Conservation (phyloP, 2,329 filamentous ascomycete species). For the Piedraia hortae region DNA sequence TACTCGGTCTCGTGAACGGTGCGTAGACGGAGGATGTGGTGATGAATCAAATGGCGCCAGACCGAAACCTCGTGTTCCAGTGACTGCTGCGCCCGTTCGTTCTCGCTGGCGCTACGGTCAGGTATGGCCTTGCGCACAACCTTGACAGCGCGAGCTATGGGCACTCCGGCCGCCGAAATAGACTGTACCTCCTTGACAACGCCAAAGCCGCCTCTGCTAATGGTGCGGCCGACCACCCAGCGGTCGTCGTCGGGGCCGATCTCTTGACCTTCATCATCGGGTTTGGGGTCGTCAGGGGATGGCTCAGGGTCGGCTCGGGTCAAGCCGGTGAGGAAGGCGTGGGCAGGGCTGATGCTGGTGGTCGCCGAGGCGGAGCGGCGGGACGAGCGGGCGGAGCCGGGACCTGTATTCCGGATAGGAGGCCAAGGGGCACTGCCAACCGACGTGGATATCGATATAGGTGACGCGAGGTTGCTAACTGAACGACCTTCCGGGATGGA, state of each 20-base stretch:
- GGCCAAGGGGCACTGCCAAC: constrained; percentile 8
- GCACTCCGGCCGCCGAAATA: constrained; percentile 22
- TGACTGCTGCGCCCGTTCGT: constrained; percentile 36
- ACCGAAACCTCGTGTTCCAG: constrained; percentile 42
- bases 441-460: no score
- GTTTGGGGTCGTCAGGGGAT: constrained; percentile 16
- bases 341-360: constrained; percentile 10
- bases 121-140: constrained; percentile 33
- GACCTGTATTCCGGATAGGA: no score
- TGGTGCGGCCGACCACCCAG: constrained; percentile 38
- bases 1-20: constrained; percentile 38
- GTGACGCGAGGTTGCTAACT: no score
- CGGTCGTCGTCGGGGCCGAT: constrained; percentile 28
- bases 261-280: constrained; percentile 39
- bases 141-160: constrained; percentile 34
- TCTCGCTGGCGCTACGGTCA: constrained; percentile 29
- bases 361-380: constrained; percentile 3
- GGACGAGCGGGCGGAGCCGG: constrained; percentile 1
- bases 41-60: constrained; percentile 36
- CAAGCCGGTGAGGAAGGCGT: constrained; percentile 10
- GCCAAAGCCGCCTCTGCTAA: constrained; percentile 38
- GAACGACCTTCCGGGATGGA: no score
- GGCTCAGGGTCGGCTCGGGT: constrained; percentile 5
- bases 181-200: constrained; percentile 39
- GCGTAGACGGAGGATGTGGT: constrained; percentile 32